These are phyloP conservation scores for Haberlea rhodopensis DNA, from an alignment of 257 asterid genomes.

Conservation along the genomic window DNA sequence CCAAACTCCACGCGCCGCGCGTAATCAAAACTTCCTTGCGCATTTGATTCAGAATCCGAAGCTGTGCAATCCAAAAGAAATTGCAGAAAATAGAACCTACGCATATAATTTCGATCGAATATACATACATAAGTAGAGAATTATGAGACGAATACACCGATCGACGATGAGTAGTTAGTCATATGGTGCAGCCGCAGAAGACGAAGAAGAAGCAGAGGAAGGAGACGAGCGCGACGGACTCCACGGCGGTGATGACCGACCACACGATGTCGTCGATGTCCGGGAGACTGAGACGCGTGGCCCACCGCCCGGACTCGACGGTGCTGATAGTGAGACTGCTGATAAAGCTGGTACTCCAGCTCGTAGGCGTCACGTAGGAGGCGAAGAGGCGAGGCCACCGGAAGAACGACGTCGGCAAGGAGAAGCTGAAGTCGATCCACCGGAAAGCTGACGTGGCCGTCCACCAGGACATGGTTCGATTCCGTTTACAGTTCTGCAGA, in stretches of 20 bases:
- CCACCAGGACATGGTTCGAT: constrained; percentile 31
- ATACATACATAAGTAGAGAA: no score
- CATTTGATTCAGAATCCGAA: no score
- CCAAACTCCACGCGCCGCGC: no score
- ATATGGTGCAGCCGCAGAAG: constrained; percentile 61
- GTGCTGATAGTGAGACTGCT: constrained; percentile 27
- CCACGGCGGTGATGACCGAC: constrained; percentile 57
- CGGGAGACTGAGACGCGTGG: constrained; percentile 40
- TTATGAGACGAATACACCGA: no score
- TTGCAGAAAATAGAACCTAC: no score
- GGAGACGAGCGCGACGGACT: constrained; percentile 59
- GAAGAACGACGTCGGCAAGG: constrained; percentile 42
- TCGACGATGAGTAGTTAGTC: constrained; percentile 6
- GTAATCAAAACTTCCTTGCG: no score
- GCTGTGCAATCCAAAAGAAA: no score
- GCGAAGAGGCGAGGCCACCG: constrained; percentile 52
- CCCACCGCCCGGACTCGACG: constrained; percentile 33
- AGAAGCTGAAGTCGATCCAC: constrained; percentile 39
- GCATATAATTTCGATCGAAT: no score
- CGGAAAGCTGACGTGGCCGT: constrained; percentile 30
- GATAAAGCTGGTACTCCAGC: constrained; percentile 33
- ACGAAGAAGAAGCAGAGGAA: constrained; percentile 59
- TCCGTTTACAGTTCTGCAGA: no score
- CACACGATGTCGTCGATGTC: constrained; percentile 55
- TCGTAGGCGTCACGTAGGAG: constrained; percentile 39